Percentiles rank a stretch among this genome's conserved stretches.
Conservation (phyloP, 75 land plant species). For the Pseudotsuga menziesii region DNA sequence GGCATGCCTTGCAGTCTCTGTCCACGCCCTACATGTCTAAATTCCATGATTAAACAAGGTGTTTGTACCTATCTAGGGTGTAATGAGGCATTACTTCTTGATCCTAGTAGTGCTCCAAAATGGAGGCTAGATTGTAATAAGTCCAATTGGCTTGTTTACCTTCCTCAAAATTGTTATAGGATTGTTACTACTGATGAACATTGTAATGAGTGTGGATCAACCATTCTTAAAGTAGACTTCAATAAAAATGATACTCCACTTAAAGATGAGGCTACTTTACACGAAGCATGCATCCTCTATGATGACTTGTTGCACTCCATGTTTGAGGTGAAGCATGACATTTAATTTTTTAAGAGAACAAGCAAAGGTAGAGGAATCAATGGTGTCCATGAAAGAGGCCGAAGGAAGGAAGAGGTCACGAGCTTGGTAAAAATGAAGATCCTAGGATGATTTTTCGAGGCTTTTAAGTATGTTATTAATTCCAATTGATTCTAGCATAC, state of each 20-base stretch:
- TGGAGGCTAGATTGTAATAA: conserved; percentile 94
- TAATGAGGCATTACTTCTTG: conserved; percentile 80
- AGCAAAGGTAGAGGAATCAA: conserved; percentile 56
- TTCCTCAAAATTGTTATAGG: conserved; percentile 81
- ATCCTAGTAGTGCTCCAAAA: conserved; percentile 93
- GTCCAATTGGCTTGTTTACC: conserved; percentile 89
- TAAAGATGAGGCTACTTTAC: conserved; percentile 68
- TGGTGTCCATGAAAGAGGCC: conserved; percentile 46
- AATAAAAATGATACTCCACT: conserved; percentile 91
- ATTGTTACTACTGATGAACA: conserved; percentile 61
- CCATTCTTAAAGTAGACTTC: conserved; percentile 88
- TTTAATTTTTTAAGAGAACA: conserved; percentile 53
- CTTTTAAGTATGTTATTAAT: conserved; percentile 27
- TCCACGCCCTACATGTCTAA: conserved; percentile 90
- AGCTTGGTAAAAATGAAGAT: conserved; percentile 50
- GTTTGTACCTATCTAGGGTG: conserved; percentile 98
- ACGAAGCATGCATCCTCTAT: conserved; percentile 80
- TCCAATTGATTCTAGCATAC: too few relatives aligned
- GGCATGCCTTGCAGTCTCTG: conserved; percentile 98
- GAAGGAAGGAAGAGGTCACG: conserved; percentile 34
- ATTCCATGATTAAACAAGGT: conserved; percentile 85
- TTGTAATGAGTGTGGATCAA: conserved; percentile 84
- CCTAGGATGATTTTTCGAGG: conserved; percentile 95
- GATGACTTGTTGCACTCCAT: conserved; percentile 87
- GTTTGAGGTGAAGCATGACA: conserved; percentile 89